These are phyloP conservation scores for Chrysoporthe austroafricana DNA, from an alignment of 2,329 filamentous ascomycete genomes.

Conservation along the genomic window DNA sequence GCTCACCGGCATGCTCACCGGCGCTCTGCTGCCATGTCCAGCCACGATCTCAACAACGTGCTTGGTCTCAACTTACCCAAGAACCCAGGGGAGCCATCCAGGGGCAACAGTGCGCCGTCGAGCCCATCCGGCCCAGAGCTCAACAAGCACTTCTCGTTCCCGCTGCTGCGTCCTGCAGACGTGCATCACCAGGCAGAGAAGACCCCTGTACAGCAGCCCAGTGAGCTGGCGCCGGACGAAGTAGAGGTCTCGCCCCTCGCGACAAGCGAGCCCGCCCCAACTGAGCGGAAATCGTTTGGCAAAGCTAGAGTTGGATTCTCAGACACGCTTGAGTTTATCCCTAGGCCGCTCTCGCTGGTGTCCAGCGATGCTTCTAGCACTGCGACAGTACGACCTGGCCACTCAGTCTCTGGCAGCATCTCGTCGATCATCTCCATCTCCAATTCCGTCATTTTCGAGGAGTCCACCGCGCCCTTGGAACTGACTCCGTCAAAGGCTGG, in stretches of 20 bases:
- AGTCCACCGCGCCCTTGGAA: conserved; percentile 40
- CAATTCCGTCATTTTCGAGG: conserved; percentile 45
- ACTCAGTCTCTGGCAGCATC: conserved; percentile 78
- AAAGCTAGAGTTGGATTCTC: conserved; percentile 77
- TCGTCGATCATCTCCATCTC: conserved; percentile 73
- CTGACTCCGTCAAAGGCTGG: conserved; percentile 47
- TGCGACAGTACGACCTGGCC: conserved; percentile 68
- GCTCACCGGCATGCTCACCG: conserved; percentile 71
- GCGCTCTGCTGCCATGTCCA: conserved; percentile 81
- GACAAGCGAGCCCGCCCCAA: conserved; percentile 41
- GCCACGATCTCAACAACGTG: conserved; percentile 66
- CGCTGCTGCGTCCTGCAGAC: conserved; percentile 29
- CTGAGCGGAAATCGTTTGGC: conserved; percentile 25
- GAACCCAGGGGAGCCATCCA: conserved; percentile 38
- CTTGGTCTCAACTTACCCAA: conserved; percentile 27
- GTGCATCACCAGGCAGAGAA: conserved; percentile 28
- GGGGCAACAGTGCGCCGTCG: conserved; percentile 66
- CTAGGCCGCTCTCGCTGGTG: conserved; percentile 79
- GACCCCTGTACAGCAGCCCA: conserved; percentile 31
- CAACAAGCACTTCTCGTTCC: conserved; percentile 33
- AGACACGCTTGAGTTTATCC: conserved; percentile 82
- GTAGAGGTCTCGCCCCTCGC: conserved; percentile 32
- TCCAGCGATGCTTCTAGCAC: conserved; percentile 85
- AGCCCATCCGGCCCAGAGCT: conserved; percentile 58
- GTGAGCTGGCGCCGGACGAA: conserved; percentile 36